Conservation (phyloP, 805 yeast genomes). For the Sporopachydermia quercuum region DNA sequence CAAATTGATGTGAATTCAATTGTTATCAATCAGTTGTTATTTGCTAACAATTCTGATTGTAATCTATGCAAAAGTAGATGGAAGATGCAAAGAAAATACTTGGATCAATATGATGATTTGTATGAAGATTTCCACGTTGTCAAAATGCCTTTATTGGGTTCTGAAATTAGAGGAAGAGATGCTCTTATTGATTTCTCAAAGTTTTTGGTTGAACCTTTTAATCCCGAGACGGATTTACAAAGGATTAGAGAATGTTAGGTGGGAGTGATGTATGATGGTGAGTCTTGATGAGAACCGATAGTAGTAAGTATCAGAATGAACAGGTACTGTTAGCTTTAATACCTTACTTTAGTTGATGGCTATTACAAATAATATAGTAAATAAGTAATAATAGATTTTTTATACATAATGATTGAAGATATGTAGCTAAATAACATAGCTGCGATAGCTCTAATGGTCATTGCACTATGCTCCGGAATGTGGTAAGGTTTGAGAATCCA, state of each 20-base stretch:
- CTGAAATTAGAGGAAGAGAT: constrained; percentile 87
- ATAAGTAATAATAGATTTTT: no score
- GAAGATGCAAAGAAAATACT: constrained; percentile 90
- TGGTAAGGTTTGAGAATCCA: no score
- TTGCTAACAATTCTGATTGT: constrained; percentile 66
- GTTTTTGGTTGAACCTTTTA: constrained; percentile 64
- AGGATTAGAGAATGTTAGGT: neutral
- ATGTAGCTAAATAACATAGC: no score
- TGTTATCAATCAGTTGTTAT: constrained; percentile 84
- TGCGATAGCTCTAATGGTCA: no score
- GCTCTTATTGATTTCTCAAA: constrained; percentile 73
- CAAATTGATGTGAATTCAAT: constrained; percentile 95
- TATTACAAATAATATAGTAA: no score
- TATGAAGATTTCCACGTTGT: constrained; percentile 96
- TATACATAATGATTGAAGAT: no score
- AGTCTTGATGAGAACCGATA: no score
- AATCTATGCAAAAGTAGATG: constrained; percentile 85
- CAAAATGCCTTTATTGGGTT: constrained; percentile 87
- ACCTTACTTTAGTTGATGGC: no score
- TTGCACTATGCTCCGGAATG: no score
- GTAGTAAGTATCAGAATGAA: no score
- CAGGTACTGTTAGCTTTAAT: no score
- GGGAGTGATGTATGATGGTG: constrained; percentile 28
- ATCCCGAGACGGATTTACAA: constrained; percentile 38
- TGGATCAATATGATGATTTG: constrained; percentile 88